A percentile compares a stretch with the other conserved stretches of the same genome.
Evolutionary conservation across 768 basidiomycete genomes (phyloP).

Genomic region (Boletus vermiculosoides): DNA sequence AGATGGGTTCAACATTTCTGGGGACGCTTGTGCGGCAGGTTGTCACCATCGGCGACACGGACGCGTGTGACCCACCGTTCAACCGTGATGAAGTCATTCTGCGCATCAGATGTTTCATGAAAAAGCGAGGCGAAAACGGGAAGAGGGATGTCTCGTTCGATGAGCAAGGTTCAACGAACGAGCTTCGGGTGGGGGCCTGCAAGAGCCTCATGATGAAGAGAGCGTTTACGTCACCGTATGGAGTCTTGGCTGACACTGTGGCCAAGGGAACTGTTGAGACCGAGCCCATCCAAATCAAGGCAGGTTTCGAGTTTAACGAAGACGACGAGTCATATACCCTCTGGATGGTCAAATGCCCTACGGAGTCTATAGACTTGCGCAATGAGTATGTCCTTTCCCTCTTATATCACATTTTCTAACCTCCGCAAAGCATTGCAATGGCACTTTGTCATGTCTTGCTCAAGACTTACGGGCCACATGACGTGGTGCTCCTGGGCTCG

Average conservation of each 20-base stretch:
- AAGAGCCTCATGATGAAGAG: conserved; percentile 3
- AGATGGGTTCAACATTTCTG: conserved; percentile 11
- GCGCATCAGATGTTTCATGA: conserved; percentile 6
- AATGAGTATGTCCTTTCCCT: conserved; percentile 5
- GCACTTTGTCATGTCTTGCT: conserved; percentile 8
- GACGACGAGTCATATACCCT: not conserved
- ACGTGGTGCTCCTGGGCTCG: conserved; percentile 6
- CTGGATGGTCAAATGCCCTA: conserved; percentile 5
- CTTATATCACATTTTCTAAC: not conserved
- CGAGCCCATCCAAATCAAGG: not conserved
- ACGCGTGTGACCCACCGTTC: not conserved
- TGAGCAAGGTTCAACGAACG: too few relatives aligned
- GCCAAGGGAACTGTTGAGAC: not conserved
- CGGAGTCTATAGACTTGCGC: not conserved
- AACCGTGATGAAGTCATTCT: not conserved
- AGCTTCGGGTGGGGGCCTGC: conserved; percentile 2
- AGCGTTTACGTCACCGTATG: conserved; percentile 4
- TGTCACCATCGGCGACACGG: not conserved
- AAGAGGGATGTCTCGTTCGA: not conserved
- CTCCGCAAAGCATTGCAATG: not conserved
- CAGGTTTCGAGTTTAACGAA: not conserved
- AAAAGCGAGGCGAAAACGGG: conserved; percentile 2
- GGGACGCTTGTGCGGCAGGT: conserved; percentile 7
- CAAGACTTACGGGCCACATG: conserved; percentile 6
- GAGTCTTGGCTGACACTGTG: not conserved